A percentile compares a stretch with the other conserved stretches of the same genome.
Conservation (phyloP, 805 yeast genomes). For the Ogataea glucozyma region DNA sequence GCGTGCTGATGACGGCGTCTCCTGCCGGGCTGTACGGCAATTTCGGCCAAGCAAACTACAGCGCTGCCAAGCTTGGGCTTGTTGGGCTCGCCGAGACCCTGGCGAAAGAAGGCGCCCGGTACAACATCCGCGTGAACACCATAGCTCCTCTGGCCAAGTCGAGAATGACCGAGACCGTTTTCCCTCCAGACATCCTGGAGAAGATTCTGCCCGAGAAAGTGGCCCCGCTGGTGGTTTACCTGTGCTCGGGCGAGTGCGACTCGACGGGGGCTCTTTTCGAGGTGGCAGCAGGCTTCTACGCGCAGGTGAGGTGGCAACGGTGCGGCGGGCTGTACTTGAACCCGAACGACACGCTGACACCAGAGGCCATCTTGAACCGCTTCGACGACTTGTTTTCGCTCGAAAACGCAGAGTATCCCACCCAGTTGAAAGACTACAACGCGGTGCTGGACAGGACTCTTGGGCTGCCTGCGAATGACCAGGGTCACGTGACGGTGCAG, state of each 20-base stretch:
- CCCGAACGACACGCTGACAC: constrained; percentile 75
- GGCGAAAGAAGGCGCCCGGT: constrained; percentile 88
- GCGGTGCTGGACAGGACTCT: constrained; percentile 54
- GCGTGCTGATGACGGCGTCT: constrained; percentile 90
- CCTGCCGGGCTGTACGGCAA: constrained; percentile 97
- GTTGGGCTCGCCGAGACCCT: constrained; percentile 92
- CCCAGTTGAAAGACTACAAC: constrained; percentile 68
- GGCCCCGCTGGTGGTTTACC: constrained; percentile 85
- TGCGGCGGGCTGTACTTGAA: constrained; percentile 82
- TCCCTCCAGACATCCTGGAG: constrained; percentile 83
- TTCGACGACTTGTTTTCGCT: constrained; percentile 67
- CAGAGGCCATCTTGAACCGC: constrained; percentile 75
- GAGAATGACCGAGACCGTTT: constrained; percentile 89
- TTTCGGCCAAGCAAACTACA: constrained; percentile 94
- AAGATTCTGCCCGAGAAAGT: constrained; percentile 82
- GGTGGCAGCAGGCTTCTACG: constrained; percentile 91
- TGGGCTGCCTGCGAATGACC: constrained; percentile 55
- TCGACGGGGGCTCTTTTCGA: constrained; percentile 81
- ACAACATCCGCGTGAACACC: constrained; percentile 80
- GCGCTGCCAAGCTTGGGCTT: constrained; percentile 88
- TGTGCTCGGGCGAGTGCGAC: constrained; percentile 63
- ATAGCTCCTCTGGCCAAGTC: constrained; percentile 96
- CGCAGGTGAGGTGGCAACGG: constrained; percentile 94
- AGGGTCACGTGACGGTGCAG: constrained; percentile 50
- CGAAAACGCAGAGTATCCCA: constrained; percentile 65